Evolutionary conservation across 1,284 basidiomycete species (phyloP).

Genomic region (Rhizopogon hawkerae): DNA sequence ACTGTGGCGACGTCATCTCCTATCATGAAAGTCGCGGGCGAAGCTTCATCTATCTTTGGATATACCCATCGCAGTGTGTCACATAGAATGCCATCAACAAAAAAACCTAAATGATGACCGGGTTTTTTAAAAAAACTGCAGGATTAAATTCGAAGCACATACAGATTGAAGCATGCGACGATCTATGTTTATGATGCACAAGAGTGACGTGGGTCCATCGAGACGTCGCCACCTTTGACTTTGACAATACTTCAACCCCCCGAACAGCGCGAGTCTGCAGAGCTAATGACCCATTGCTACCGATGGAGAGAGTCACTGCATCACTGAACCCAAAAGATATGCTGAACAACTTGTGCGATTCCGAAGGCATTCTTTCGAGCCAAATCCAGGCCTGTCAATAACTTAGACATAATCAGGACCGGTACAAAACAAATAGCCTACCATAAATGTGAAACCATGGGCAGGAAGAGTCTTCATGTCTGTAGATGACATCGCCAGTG

Average conservation of each 20-base stretch:
- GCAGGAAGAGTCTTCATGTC: conserved; percentile 42
- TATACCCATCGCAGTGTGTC: conserved; percentile 57
- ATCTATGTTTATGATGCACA: conserved; percentile 51
- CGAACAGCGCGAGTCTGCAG: conserved; percentile 37
- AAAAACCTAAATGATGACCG: conserved; percentile 44
- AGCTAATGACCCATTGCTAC: conserved; percentile 49
- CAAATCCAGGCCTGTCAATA: conserved; percentile 55
- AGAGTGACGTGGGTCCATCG: conserved; percentile 66
- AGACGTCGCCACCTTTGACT: conserved; percentile 38
- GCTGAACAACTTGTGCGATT: conserved; percentile 39
- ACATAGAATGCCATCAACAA: conserved; percentile 58
- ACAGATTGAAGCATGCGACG: conserved; percentile 55
- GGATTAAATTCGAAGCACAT: conserved; percentile 20
- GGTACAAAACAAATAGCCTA: conserved; percentile 18
- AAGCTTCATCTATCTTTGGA: conserved; percentile 33
- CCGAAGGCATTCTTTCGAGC: conserved; percentile 48
- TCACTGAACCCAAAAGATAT: conserved; percentile 31
- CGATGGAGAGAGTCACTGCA: conserved; percentile 40
- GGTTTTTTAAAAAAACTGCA: not conserved
- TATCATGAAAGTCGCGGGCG: conserved; percentile 38
- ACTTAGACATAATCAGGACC: not conserved
- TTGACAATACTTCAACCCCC: conserved; percentile 35
- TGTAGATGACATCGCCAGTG: conserved; percentile 38
- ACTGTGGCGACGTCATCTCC: conserved; percentile 40
- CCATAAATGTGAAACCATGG: conserved; percentile 65